Conservation (phyloP, 352 stramenopile species). For the Globisporangium paddicum region DNA sequence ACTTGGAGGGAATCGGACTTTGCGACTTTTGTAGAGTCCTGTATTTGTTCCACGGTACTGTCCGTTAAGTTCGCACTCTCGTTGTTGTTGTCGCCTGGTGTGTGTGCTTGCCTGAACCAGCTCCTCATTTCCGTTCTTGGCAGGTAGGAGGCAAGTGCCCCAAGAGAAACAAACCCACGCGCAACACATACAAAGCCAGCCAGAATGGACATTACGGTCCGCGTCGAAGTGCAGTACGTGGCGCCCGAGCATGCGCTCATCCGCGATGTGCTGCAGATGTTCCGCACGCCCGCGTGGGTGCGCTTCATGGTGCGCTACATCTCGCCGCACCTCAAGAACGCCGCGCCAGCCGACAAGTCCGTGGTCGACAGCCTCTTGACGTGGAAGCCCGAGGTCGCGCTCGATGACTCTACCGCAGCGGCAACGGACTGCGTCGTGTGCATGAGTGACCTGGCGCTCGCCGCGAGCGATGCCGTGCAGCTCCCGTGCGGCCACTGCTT, state of each 20-base stretch:
- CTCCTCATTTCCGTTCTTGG: conserved; percentile 10
- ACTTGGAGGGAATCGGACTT: no score
- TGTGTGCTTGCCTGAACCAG: no score
- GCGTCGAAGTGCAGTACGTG: conserved; percentile 78
- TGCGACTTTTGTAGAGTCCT: no score
- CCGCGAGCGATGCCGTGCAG: conserved; percentile 67
- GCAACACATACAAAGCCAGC: not conserved
- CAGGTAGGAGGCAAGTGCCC: conserved; percentile 1
- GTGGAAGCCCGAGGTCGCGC: conserved; percentile 14
- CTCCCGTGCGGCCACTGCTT: conserved; percentile 93
- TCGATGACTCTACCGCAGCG: not conserved
- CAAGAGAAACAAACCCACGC: not conserved
- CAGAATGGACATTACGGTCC: conserved; percentile 73
- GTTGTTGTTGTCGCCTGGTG: no score
- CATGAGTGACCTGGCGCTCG: conserved; percentile 71
- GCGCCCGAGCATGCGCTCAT: conserved; percentile 53
- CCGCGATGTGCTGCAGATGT: conserved; percentile 76
- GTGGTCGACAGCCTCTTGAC: conserved; percentile 46
- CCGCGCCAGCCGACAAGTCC: conserved; percentile 64
- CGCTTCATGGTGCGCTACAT: conserved; percentile 86
- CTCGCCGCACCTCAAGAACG: conserved; percentile 80
- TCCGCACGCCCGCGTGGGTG: conserved; percentile 77
- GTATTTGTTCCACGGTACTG: no score
- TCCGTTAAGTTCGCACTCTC: no score
- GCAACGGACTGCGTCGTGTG: conserved; percentile 77